phyloP scores from a whole-genome alignment of 2,329 filamentous ascomycete species.

The Aspergillus fijiensis region DNA sequence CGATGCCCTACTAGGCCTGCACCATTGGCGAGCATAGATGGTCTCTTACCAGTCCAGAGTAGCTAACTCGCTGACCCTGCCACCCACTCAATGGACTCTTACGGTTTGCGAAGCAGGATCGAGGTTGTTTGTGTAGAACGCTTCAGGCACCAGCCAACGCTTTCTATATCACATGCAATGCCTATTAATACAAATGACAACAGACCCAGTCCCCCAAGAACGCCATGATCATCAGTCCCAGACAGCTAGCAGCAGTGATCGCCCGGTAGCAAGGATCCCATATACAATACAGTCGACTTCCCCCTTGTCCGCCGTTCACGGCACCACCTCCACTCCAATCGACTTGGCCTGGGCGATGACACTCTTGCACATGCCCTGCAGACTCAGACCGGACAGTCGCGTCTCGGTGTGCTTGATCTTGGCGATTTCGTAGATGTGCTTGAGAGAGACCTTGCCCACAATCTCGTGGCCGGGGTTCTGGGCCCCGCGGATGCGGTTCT shows the following conservation, averaged over 20 bases:
- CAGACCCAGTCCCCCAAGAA: conserved; percentile 21
- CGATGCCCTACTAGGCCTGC: background rate
- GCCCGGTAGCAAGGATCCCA: conserved; percentile 14
- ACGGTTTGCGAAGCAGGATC: background rate
- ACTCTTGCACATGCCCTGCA: conserved; percentile 70
- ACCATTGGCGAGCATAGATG: background rate
- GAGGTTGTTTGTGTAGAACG: conserved; percentile 10
- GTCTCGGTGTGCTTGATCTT: conserved; percentile 87
- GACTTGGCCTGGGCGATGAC: conserved; percentile 74
- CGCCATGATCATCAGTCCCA: conserved; percentile 25
- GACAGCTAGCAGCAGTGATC: conserved; percentile 11
- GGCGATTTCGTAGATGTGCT: conserved; percentile 97
- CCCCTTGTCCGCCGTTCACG: conserved; percentile 42
- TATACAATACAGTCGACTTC: conserved; percentile 13
- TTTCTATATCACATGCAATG: conserved; percentile 28
- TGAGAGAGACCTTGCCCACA: conserved; percentile 83
- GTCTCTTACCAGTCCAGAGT: background rate
- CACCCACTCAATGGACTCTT: background rate
- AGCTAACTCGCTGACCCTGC: background rate
- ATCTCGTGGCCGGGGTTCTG: conserved; percentile 71
- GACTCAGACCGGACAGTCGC: conserved; percentile 67
- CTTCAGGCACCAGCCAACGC: conserved; percentile 19
- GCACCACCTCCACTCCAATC: conserved; percentile 70
- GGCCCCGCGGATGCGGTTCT: conserved; percentile 74
- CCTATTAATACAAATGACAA: conserved; percentile 28